Base-by-base conservation (phyloP, 1,139 yeast species). In the Pichia sp. region DNA sequence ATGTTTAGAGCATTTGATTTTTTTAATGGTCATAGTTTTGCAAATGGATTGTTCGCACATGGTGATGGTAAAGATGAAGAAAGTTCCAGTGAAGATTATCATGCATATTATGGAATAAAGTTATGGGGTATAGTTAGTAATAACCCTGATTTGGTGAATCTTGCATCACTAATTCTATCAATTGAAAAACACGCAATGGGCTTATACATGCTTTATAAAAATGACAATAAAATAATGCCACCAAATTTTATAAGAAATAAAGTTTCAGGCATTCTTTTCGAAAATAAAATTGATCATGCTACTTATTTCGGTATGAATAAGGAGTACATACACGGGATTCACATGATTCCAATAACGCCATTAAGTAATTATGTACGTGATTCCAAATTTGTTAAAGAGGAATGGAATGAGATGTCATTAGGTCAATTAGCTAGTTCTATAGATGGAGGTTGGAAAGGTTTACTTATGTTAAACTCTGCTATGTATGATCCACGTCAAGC, bases 291-390 rank as follows among this genome's bases (percentile, higher is more conserved):
- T 48, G 96, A 87, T 55, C 95, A 87, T 66, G 87, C 96, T 3
- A 92, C 97, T 2, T 89, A 81, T 66, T 89, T 89, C 58, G 96
- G 96, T 4, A 72, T 72, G 55, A 72, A 78, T 45, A 60, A 70
- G 35, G 92, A 90, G 63, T 92, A 84, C 63, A 89, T 92, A 44
- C 97, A 90, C 59, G 96, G 97, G 61, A 90, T 92, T 51, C 97
- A 92, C 62, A 92, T 94, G 82, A 71, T 92, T 48, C 96, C 98
- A 25, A 70, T 87, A 40, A 87, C 96, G 0, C 92, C 97, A 0
- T 79, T 86, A 16, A 82, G 96, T 16, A 80, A 94, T 0, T 79
- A 74, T 51, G 73, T 89, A 37, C 76, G 97, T 62, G 69, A 73
- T 6, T 76, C 89, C 2, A 64, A 69, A 1, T 92, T 80, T 64